Percentiles rank a stretch among this genome's conserved stretches.
Conservation (phyloP, 768 basidiomycete species). For the Lentinula sp. region DNA sequence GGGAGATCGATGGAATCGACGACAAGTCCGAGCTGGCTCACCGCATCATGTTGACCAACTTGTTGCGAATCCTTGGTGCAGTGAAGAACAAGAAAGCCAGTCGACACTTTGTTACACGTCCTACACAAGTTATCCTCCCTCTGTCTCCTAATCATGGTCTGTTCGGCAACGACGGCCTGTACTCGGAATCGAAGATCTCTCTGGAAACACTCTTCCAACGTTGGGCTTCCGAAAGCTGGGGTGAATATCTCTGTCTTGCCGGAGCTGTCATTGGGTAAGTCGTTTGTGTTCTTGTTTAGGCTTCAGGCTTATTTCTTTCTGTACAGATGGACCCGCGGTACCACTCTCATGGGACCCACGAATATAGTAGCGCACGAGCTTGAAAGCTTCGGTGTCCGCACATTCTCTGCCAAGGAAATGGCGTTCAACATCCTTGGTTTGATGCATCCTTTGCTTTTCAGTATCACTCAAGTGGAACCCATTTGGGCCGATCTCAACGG, state of each 20-base stretch:
- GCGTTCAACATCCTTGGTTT: constrained; percentile 99
- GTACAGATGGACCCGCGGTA: constrained; percentile 92
- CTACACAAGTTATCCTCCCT: constrained; percentile 96
- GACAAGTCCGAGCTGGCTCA: constrained; percentile 98
- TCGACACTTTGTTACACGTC: constrained; percentile 93
- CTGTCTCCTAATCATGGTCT: constrained; percentile 97
- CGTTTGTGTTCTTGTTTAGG: neutral
- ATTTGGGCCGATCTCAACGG: constrained; percentile 99
- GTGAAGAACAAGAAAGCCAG: constrained; percentile 98
- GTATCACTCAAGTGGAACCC: constrained; percentile 98
- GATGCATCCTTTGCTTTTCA: constrained; percentile 99
- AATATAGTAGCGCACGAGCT: constrained; percentile 93
- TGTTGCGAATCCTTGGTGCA: constrained; percentile 92
- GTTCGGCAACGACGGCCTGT: constrained; percentile 96
- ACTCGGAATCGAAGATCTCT: constrained; percentile 97
- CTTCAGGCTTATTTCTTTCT: constrained; percentile 5
- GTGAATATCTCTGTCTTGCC: constrained; percentile 95
- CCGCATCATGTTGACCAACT: constrained; percentile 97
- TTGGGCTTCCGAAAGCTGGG: constrained; percentile 98
- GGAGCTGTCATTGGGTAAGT: constrained; percentile 96
- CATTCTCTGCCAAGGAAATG: constrained; percentile 99
- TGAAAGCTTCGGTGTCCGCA: constrained; percentile 89
- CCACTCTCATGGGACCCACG: constrained; percentile 93
- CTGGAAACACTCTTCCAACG: constrained; percentile 97
- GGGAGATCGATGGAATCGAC: constrained; percentile 95